Evolutionary conservation across 768 basidiomycete species (phyloP).

Genomic region (Clitopilus passeckerianus): DNA sequence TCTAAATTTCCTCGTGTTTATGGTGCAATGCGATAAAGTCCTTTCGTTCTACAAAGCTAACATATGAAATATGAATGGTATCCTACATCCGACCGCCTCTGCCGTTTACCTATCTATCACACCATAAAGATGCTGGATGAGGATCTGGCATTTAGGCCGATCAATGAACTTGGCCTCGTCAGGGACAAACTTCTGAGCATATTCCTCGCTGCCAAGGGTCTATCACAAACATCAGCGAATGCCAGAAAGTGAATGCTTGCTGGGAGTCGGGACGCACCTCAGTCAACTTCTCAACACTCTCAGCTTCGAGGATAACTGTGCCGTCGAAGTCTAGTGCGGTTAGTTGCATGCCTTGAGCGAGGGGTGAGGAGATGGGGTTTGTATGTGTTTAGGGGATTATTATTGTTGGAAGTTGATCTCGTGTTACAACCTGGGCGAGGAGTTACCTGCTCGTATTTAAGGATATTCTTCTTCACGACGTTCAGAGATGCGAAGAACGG

Average conservation of each 20-base stretch:
- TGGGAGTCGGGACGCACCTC: conserved; percentile 13
- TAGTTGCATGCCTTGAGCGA: conserved; percentile 11
- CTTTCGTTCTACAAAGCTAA: too few relatives aligned
- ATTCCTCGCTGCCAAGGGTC: conserved; percentile 10
- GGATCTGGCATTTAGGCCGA: conserved; percentile 6
- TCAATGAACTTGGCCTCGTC: conserved; percentile 18
- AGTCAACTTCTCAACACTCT: conserved; percentile 24
- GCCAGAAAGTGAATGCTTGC: not conserved
- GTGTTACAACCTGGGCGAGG: too few relatives aligned
- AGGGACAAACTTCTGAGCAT: not conserved
- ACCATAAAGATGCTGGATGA: not conserved
- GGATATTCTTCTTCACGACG: conserved; percentile 25
- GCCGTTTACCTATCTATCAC: not conserved
- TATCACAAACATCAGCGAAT: not conserved
- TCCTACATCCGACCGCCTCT: not conserved
- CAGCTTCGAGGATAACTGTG: conserved; percentile 23
- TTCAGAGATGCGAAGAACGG: conserved; percentile 21
- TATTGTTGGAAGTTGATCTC: too few relatives aligned
- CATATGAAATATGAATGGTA: not conserved
- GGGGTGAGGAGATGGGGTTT: conserved; percentile 5
- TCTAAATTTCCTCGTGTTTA: not conserved
- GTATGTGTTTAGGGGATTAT: conserved; percentile 13
- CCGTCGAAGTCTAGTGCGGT: conserved; percentile 20
- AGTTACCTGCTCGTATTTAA: conserved; percentile 28
- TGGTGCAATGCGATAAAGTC: too few relatives aligned